These are phyloP conservation scores for Daldinia decipiens DNA, from an alignment of 495 filamentous ascomycete species.

Conservation along the genomic window DNA sequence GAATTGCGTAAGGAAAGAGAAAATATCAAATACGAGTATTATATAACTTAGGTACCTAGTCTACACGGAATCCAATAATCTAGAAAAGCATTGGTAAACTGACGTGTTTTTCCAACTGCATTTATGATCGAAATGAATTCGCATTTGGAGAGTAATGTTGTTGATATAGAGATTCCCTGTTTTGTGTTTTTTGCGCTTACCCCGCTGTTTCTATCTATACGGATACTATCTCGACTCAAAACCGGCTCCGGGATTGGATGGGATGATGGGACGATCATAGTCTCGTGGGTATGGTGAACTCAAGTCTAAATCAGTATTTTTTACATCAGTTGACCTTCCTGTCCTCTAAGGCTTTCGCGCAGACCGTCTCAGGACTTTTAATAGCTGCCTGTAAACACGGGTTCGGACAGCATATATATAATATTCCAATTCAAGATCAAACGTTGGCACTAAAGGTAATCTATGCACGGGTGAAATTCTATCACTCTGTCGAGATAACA, in stretches of 20 bases:
- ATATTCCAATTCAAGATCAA: conserved; percentile 42
- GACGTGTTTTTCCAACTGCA: background rate
- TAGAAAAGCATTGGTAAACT: background rate
- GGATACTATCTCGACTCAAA: conserved; percentile 47
- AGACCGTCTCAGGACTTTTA: conserved; percentile 45
- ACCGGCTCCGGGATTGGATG: conserved; percentile 48
- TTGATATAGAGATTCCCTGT: conserved; percentile 49
- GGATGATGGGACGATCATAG: conserved; percentile 52
- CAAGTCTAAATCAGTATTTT: background rate
- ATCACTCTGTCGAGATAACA: background rate
- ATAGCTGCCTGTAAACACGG: conserved; percentile 50
- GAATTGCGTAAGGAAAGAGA: conserved; percentile 7
- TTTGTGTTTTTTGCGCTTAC: conserved; percentile 50
- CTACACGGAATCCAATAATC: background rate
- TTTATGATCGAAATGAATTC: conserved; percentile 30
- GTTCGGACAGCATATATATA: conserved; percentile 50
- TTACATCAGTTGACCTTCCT: conserved; percentile 15
- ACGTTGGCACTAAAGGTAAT: conserved; percentile 48
- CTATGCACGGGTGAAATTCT: background rate
- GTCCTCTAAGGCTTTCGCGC: conserved; percentile 42
- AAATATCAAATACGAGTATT: background rate
- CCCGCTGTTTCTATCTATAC: conserved; percentile 45
- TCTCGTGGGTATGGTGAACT: conserved; percentile 45
- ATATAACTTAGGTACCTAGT: background rate
- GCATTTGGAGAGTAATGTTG: conserved; percentile 42